These are phyloP conservation scores for Kazachstania kunashirensis DNA, from an alignment of 805 yeast species.

Conservation along the genomic window DNA sequence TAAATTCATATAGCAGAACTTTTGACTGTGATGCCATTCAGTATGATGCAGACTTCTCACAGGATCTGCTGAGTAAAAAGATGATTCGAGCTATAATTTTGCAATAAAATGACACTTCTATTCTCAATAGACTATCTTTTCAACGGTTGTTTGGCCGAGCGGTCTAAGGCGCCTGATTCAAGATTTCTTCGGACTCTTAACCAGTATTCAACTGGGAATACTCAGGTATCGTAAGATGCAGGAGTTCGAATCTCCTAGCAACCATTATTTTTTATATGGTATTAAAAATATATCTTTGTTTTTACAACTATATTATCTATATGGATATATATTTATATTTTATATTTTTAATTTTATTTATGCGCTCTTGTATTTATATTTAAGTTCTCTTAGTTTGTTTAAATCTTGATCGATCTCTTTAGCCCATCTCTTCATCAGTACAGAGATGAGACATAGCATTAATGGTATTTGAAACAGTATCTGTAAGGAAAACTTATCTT, in stretches of 20 bases:
- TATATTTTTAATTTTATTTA: conserved; percentile 4
- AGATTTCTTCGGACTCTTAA: conserved; percentile 17
- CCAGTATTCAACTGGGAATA: conserved; percentile 14
- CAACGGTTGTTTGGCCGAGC: conserved; percentile 30
- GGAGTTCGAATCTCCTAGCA: conserved; percentile 31
- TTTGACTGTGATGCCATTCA: too few species aligned
- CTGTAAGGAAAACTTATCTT: conserved; percentile 7
- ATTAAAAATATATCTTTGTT: not conserved
- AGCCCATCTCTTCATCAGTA: conserved; percentile 16
- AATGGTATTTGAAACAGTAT: conserved; percentile 20
- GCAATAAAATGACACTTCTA: too few species aligned
- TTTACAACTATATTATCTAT: too few species aligned
- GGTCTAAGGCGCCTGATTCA: conserved; percentile 32
- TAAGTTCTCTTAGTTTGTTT: conserved; percentile 15
- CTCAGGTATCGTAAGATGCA: conserved; percentile 31
- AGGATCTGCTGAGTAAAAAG: too few species aligned
- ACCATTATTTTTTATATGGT: conserved; percentile 17
- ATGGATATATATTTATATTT: not conserved
- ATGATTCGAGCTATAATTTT: too few species aligned
- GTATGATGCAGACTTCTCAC: too few species aligned
- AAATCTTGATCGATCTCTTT: conserved; percentile 18
- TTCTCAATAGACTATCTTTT: too few species aligned
- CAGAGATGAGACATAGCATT: conserved; percentile 14
- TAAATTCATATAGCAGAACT: too few species aligned
- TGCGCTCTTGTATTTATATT: conserved; percentile 28